phyloP scores from a whole-genome alignment of 2,329 filamentous ascomycete species.

The Pochonia chlamydosporia region DNA sequence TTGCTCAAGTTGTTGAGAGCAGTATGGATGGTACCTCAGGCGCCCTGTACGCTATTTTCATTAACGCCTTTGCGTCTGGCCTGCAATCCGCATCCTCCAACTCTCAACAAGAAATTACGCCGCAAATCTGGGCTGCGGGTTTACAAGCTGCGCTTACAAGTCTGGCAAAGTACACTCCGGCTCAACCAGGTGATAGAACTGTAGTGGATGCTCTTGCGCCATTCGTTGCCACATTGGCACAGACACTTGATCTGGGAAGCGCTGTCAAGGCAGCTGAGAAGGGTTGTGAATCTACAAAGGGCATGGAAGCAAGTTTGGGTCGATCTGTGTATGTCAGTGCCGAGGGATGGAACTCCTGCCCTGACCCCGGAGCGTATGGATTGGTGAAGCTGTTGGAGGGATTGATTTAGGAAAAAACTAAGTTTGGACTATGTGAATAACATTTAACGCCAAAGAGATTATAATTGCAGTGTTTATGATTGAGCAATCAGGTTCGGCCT shows the following conservation, averaged over 20 bases:
- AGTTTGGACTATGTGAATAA: too few species aligned
- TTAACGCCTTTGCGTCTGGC: slow-evolving; percentile 57
- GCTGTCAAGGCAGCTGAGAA: slow-evolving; percentile 47
- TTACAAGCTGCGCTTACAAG: slow-evolving; percentile 49
- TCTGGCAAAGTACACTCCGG: slow-evolving; percentile 63
- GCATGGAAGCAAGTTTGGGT: slow-evolving; percentile 69
- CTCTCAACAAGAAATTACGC: slow-evolving; percentile 4
- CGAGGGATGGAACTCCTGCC: slow-evolving; percentile 61
- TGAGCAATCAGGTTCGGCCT: too few species aligned
- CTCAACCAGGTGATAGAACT: slow-evolving; percentile 59
- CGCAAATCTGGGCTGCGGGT: slow-evolving; percentile 38
- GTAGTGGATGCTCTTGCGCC: slow-evolving; percentile 61
- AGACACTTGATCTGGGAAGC: slow-evolving; percentile 37
- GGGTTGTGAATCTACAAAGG: slow-evolving; percentile 63
- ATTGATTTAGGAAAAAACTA: background rate
- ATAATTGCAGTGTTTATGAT: too few species aligned
- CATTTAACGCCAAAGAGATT: too few species aligned
- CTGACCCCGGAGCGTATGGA: slow-evolving; percentile 61
- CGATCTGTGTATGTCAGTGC: slow-evolving; percentile 68
- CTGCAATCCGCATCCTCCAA: slow-evolving; percentile 3
- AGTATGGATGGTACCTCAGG: slow-evolving; percentile 56
- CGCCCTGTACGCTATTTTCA: slow-evolving; percentile 52
- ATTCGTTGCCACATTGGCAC: slow-evolving; percentile 51
- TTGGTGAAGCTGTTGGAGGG: slow-evolving; percentile 61
- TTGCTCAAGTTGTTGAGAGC: slow-evolving; percentile 56